Conservation (phyloP, 805 yeast genomes). For the Ogataea nitratoaversa region DNA sequence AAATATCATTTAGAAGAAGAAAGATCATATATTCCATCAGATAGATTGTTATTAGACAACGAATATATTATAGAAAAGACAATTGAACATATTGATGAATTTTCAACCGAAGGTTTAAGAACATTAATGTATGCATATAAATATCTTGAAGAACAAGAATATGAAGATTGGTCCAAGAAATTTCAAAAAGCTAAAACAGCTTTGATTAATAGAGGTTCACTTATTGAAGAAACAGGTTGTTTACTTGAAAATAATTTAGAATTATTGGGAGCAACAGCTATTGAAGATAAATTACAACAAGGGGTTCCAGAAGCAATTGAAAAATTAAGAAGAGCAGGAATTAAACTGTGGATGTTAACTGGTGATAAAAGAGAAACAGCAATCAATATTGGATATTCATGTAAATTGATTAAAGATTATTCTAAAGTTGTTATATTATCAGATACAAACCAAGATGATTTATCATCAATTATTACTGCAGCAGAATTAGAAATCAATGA, state of each 20-base stretch:
- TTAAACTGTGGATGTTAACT: constrained; percentile 96
- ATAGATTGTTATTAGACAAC: constrained; percentile 61
- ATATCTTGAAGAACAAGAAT: constrained; percentile 59
- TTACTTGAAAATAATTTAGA: constrained; percentile 64
- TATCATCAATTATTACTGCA: constrained; percentile 67
- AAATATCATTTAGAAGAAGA: constrained; percentile 35
- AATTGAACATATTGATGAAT: constrained; percentile 85
- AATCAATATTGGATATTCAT: constrained; percentile 92
- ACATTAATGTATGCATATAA: constrained; percentile 80
- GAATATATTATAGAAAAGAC: constrained; percentile 79
- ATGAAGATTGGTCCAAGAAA: constrained; percentile 59
- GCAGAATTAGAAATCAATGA: constrained; percentile 68
- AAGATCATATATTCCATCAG: constrained; percentile 46
- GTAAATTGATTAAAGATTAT: constrained; percentile 87
- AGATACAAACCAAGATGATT: constrained; percentile 36
- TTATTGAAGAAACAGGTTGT: constrained; percentile 71
- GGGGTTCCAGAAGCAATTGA: constrained; percentile 98
- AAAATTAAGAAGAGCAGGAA: constrained; percentile 86
- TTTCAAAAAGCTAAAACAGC: constrained; percentile 78
- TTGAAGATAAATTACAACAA: constrained; percentile 91
- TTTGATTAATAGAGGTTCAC: constrained; percentile 56
- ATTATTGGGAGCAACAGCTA: constrained; percentile 90
- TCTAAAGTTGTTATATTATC: constrained; percentile 77
- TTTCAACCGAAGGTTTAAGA: constrained; percentile 91
- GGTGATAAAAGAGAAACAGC: constrained; percentile 99